These are phyloP conservation scores for Hortaea sp. DNA, from an alignment of 2,329 filamentous ascomycete genomes.

Conservation along the genomic window DNA sequence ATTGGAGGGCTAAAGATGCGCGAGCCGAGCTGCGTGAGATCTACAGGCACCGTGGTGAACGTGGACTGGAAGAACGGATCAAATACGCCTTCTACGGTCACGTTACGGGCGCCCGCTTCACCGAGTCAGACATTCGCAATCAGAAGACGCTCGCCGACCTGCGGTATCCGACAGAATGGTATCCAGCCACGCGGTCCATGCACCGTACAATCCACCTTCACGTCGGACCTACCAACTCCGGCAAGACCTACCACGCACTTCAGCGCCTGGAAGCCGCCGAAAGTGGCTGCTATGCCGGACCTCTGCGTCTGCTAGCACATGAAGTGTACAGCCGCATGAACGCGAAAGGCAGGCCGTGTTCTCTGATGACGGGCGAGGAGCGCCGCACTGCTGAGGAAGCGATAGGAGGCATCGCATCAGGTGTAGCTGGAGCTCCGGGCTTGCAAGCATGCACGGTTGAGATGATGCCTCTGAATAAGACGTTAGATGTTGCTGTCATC, in stretches of 20 bases:
- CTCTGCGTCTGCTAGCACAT: slow-evolving; percentile 77
- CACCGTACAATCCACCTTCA: slow-evolving; percentile 83
- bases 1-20: slow-evolving; percentile 3
- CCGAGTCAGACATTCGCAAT: slow-evolving; percentile 44
- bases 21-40: slow-evolving; percentile 7
- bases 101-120: slow-evolving; percentile 48
- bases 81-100: slow-evolving; percentile 60
- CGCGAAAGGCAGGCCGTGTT: slow-evolving; percentile 65
- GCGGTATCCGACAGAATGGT: slow-evolving; percentile 88
- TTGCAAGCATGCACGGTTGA: slow-evolving; percentile 89
- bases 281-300: slow-evolving; percentile 80
- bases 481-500: slow-evolving; percentile 82
- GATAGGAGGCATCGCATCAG: slow-evolving; percentile 9
- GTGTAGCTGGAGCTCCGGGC: slow-evolving; percentile 34
- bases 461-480: slow-evolving; percentile 58
- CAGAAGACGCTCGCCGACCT: slow-evolving; percentile 67
- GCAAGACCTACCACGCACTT: slow-evolving; percentile 92
- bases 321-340: slow-evolving; percentile 87
- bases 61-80: slow-evolving; percentile 32
- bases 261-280: slow-evolving; percentile 69
- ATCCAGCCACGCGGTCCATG: slow-evolving; percentile 66
- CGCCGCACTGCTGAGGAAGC: slow-evolving; percentile 49
- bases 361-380: slow-evolving; percentile 86
- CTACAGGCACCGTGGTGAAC: slow-evolving; percentile 11
- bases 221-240: slow-evolving; percentile 93